Percentiles rank a stretch among this genome's conserved stretches.
These are phyloP conservation scores for Talaromyces rugulosus DNA, from an alignment of 2,329 filamentous ascomycete species.

Conservation along the genomic window DNA sequence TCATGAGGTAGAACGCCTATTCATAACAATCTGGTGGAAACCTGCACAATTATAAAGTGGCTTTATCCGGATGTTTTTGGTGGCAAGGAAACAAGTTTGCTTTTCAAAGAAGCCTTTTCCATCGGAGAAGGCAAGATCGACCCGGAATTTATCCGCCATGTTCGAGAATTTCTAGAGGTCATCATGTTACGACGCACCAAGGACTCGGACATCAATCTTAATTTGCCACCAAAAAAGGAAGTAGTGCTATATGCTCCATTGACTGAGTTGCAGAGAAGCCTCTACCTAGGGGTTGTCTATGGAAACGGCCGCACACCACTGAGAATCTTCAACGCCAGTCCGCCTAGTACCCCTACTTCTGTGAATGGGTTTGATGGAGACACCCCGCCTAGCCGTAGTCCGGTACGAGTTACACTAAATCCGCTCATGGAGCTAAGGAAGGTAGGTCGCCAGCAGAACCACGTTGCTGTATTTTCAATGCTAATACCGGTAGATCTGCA, in stretches of 20 bases:
- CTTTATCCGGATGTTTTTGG: constrained; percentile 57
- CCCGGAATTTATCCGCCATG: constrained; percentile 49
- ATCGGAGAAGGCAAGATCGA: constrained; percentile 52
- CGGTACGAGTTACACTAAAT: constrained; percentile 31
- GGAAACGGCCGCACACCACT: constrained; percentile 20
- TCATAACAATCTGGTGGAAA: constrained; percentile 55
- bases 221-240: constrained; percentile 55
- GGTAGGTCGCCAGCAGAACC: constrained; percentile 12
- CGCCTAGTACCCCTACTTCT: background rate
- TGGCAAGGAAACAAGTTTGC: constrained; percentile 40
- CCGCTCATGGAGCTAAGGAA: constrained; percentile 55
- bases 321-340: background rate
- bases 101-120: constrained; percentile 56
- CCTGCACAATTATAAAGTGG: constrained; percentile 57
- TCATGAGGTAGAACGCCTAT: constrained; percentile 43
- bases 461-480: background rate
- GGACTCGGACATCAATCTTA: constrained; percentile 50
- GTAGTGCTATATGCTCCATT: constrained; percentile 55
- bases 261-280: constrained; percentile 55
- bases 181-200: constrained; percentile 60
- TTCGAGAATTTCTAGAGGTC: constrained; percentile 50
- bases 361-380: background rate
- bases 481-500: constrained; percentile 38
- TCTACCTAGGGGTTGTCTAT: constrained; percentile 56
- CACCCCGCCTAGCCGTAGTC: background rate